Percentiles rank a stretch among this genome's conserved stretches.
These are phyloP conservation scores for Aegilops tauschii DNA, from an alignment of 176 grass and related monocot genomes.

Conservation along the genomic window DNA sequence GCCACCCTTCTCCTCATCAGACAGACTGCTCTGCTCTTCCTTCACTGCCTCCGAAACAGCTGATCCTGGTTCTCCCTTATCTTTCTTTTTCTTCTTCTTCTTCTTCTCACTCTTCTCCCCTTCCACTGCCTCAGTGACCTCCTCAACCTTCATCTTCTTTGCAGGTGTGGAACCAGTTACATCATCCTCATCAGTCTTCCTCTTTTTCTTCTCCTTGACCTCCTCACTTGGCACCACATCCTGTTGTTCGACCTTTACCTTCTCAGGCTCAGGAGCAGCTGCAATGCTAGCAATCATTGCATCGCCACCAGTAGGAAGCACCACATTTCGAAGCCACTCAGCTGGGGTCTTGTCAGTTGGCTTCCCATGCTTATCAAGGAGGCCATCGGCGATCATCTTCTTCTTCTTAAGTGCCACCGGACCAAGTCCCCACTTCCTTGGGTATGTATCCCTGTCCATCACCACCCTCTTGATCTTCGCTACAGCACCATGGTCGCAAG, in stretches of 20 bases:
- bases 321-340: conserved; percentile 84
- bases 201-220: conserved; percentile 65
- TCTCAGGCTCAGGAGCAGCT: conserved; percentile 64
- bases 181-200: conserved; percentile 33
- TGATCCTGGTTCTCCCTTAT: conserved; percentile 43
- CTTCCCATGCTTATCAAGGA: conserved; percentile 94
- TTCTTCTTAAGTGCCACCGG: conserved; percentile 88
- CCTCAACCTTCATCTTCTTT: conserved; percentile 83
- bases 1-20: conserved; percentile 37
- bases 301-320: conserved; percentile 80
- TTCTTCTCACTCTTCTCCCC: conserved; percentile 79
- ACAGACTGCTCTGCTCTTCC: conserved; percentile 33
- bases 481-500: conserved; percentile 76
- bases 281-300: conserved; percentile 69
- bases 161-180: conserved; percentile 19
- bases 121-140: conserved; percentile 30
- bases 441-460: conserved; percentile 94
- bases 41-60: conserved; percentile 25
- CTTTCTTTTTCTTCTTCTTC: conserved; percentile 88
- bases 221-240: conserved; percentile 2
- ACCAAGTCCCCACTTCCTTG: conserved; percentile 95
- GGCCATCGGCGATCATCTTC: conserved; percentile 66
- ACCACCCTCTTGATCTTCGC: conserved; percentile 93
- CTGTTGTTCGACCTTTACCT: conserved; percentile 44
- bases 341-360: conserved; percentile 82